Evolutionary conservation across 768 basidiomycete genomes (phyloP).

Genomic region (Amanita polypyramis): DNA sequence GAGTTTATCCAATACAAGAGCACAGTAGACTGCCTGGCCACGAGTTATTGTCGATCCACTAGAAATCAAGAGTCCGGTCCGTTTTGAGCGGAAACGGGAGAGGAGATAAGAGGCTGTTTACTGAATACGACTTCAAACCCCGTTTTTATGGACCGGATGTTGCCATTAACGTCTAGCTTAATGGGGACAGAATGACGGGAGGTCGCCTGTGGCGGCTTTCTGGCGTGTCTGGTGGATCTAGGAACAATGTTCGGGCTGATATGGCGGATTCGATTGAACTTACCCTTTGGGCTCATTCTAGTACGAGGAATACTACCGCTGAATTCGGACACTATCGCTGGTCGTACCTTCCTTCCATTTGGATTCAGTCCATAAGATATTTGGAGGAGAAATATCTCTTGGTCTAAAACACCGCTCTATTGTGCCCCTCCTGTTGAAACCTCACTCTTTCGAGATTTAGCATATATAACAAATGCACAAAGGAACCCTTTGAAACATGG

Average conservation of each 20-base stretch:
- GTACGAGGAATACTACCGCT: background rate
- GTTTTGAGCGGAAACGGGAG: background rate
- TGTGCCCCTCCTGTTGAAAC: background rate
- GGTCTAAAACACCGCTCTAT: background rate
- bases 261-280: background rate
- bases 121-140: background rate
- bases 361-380: background rate
- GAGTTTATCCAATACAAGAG: constrained; percentile 16
- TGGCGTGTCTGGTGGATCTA: background rate
- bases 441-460: background rate
- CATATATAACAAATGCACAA: background rate
- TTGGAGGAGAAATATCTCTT: background rate
- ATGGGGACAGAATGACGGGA: background rate
- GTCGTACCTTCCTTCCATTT: background rate
- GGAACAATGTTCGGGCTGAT: background rate
- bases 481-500: background rate
- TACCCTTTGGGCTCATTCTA: background rate
- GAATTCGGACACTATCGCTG: background rate
- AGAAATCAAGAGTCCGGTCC: background rate
- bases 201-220: background rate
- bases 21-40: constrained; percentile 17
- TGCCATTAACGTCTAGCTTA: background rate
- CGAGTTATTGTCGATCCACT: background rate
- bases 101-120: no score
- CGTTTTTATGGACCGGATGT: background rate